These are phyloP conservation scores for Zygosaccharomyces pseudobailii DNA, from an alignment of 1,139 yeast genomes.

Conservation along the genomic window DNA sequence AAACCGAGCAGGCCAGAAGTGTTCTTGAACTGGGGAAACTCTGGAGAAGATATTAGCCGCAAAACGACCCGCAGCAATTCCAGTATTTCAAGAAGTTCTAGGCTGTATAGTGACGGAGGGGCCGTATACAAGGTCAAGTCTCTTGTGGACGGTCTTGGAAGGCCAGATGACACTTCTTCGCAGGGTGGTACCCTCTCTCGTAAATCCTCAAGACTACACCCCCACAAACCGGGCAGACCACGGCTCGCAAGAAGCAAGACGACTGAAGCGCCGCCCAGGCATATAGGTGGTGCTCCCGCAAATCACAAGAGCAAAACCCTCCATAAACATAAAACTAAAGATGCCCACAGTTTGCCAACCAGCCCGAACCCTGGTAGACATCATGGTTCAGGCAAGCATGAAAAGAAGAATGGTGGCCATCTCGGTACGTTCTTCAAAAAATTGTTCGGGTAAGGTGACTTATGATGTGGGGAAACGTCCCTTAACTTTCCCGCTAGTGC, in stretches of 20 bases:
- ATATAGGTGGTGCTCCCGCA: neutral
- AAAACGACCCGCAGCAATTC: slow-evolving; percentile 17
- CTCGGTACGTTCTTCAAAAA: slow-evolving; percentile 24
- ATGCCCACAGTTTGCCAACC: neutral
- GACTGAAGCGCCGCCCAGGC: slow-evolving; percentile 6
- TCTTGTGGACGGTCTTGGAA: slow-evolving; percentile 20
- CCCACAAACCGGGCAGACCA: neutral
- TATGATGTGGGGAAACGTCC: neutral
- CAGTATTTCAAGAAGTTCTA: slow-evolving; percentile 27
- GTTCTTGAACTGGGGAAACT: slow-evolving; percentile 7
- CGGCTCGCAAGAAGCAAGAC: slow-evolving; percentile 4
- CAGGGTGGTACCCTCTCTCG: neutral
- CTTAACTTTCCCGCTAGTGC: neutral
- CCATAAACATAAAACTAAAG: neutral
- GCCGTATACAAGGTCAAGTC: slow-evolving; percentile 37
- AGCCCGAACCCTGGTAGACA: slow-evolving; percentile 3
- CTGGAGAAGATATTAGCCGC: slow-evolving; percentile 12
- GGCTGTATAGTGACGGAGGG: slow-evolving; percentile 23
- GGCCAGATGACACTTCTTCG: neutral
- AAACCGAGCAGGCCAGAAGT: slow-evolving; percentile 21
- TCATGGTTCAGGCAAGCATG: slow-evolving; percentile 12
- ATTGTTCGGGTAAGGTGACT: slow-evolving; percentile 13
- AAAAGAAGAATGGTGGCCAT: slow-evolving; percentile 9
- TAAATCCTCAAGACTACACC: neutral
- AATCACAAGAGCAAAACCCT: slow-evolving; percentile 1